Base-by-base conservation (phyloP, 305 asterid species). In the Lippia alba region DNA sequence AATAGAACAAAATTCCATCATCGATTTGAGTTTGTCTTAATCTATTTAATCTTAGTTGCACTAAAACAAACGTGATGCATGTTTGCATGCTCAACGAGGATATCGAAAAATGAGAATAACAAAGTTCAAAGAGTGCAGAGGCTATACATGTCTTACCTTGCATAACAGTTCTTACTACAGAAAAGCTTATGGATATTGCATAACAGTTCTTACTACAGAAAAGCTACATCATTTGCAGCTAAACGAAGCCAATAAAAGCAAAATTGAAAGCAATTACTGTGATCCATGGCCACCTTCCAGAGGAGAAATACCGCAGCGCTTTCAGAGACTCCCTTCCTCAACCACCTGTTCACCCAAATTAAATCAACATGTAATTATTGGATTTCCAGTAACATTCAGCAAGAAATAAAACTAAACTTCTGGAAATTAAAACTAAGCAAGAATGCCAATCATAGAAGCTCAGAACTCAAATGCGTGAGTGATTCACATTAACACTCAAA, bases 211-310 rank as follows among this genome's bases (percentile, higher is more conserved):
- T n/a, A 19, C 12, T 32, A 12, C 39, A 20, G 34, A 55, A 14
- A 50, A 55, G 60, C 36, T 0, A 18, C 12, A 8, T 16, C 2
- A 55, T 30, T 55, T 55, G 40, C 40, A 2, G 2, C 12, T 15
- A 55, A 55, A 55, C 36, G 20, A 55, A 55, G 39, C 39, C 3
- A n/a, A 53, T 36, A 55, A 55, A 55, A 55, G 60, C 4, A 55
- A 55, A 19, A 8, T n/a, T 55, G 4, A 19, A 55, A 32, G 3
- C 4, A 9, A 19, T 55, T 55, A 55, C 60, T 24, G 34, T 19
- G 39, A 55, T 20, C 60, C 60, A 55, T 50, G 15, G 60, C n/a
- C 19, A 55, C 15, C 60, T 32, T 55, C 19, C 56, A 34, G 56
- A 50, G 56, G 20, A 3, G 19, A 50, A 14, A 5, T 17, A 18